Percentiles rank a stretch among this genome's conserved stretches.
Evolutionary conservation across 2,329 filamentous ascomycete genomes (phyloP).

Genomic region (Aureobasidium mangrovei): DNA sequence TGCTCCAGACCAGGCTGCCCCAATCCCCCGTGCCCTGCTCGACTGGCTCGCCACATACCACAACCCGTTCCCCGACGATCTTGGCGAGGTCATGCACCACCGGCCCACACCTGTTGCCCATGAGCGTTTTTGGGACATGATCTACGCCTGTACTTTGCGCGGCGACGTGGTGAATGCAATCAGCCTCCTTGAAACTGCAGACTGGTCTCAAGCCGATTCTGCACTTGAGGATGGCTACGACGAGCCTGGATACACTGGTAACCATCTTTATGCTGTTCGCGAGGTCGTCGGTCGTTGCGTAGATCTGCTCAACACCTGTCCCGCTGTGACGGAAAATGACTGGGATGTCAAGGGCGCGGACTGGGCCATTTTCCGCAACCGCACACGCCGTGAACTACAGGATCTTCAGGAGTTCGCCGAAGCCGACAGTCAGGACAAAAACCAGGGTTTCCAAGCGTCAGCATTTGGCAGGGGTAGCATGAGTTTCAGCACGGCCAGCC

Average conservation of each 20-base stretch:
- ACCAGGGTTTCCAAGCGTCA: constrained; percentile 24
- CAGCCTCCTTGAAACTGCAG: constrained; percentile 62
- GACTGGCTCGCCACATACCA: constrained; percentile 75
- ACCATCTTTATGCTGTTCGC: constrained; percentile 69
- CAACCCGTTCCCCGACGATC: constrained; percentile 59
- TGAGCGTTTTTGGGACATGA: constrained; percentile 71
- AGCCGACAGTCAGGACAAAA: constrained; percentile 49
- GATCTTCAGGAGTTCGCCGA: constrained; percentile 72
- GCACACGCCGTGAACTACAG: constrained; percentile 58
- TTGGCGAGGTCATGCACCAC: constrained; percentile 54
- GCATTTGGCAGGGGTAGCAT: constrained; percentile 40
- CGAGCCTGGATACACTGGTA: constrained; percentile 61
- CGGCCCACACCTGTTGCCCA: constrained; percentile 69
- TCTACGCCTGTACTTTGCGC: constrained; percentile 66
- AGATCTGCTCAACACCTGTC: constrained; percentile 63
- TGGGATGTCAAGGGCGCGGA: constrained; percentile 78
- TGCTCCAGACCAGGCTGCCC: constrained; percentile 23
- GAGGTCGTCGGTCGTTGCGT: constrained; percentile 61
- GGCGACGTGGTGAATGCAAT: constrained; percentile 62
- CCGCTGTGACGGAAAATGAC: constrained; percentile 54
- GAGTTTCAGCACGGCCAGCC: constrained; percentile 57
- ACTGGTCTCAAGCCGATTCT: constrained; percentile 66
- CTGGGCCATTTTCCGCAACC: constrained; percentile 76
- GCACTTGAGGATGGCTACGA: constrained; percentile 49
- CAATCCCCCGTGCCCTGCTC: constrained; percentile 69